phyloP scores from a whole-genome alignment of 140 eudicot genomes.

The Anethum foeniculum region DNA sequence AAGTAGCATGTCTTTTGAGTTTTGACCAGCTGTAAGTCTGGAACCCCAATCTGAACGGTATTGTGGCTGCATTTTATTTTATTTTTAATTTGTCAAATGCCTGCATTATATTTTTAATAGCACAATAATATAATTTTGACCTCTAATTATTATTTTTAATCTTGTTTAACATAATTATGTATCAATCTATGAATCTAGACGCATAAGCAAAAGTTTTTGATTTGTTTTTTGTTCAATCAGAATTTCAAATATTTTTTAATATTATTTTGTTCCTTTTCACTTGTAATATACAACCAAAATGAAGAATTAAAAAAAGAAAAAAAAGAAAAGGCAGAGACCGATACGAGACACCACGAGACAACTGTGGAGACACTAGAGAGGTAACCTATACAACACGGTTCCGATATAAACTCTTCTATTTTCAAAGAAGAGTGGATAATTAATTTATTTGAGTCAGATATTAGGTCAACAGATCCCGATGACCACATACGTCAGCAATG shows the following conservation, averaged over 20 bases:
- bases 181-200: not conserved
- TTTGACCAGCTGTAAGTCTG: not conserved
- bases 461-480: not conserved
- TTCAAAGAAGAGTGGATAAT: not conserved
- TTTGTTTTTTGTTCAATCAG: no score
- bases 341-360: not conserved
- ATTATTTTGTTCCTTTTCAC: no score
- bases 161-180: not conserved
- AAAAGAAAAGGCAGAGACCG: no score
- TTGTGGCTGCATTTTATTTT: not conserved
- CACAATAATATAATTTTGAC: no score
- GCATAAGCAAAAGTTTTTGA: not conserved
- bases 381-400: not conserved
- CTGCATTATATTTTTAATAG: no score
- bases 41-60: not conserved
- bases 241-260: no score
- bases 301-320: no score
- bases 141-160: no score
- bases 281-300: no score
- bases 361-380: not conserved
- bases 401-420: not conserved
- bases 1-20: not conserved
- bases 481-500: constrained; percentile 3
- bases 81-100: no score
- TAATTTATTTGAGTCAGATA: not conserved